These are phyloP conservation scores for Trichoderma virens DNA, from an alignment of 495 filamentous ascomycete genomes.

Conservation along the genomic window DNA sequence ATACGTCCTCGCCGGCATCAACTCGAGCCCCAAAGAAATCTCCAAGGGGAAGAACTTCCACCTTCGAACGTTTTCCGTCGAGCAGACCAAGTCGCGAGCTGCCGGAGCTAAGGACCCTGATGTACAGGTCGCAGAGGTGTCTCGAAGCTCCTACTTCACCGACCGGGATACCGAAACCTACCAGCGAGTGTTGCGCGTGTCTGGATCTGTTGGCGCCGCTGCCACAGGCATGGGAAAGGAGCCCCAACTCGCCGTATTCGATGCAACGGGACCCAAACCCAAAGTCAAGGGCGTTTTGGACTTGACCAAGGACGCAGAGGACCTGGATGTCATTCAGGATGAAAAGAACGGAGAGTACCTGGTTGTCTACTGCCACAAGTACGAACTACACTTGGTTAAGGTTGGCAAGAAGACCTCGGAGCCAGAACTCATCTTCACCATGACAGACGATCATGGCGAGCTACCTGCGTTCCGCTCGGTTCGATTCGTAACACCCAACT, in stretches of 20 bases:
- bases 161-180: conserved; percentile 60
- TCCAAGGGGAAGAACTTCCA: conserved; percentile 78
- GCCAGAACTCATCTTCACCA: conserved; percentile 53
- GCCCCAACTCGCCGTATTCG: conserved; percentile 71
- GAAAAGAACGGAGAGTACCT: conserved; percentile 40
- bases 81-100: conserved; percentile 32
- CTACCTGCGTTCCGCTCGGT: conserved; percentile 54
- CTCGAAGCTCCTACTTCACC: conserved; percentile 57
- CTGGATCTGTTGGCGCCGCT: conserved; percentile 61
- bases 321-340: conserved; percentile 66
- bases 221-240: conserved; percentile 65
- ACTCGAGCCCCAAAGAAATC: conserved; percentile 65
- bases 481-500: conserved; percentile 71
- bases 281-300: conserved; percentile 60
- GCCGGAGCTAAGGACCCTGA: conserved; percentile 29
- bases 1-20: conserved; percentile 73
- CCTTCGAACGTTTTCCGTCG: conserved; percentile 68
- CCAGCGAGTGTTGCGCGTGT: conserved; percentile 69
- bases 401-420: conserved; percentile 43
- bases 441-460: conserved; percentile 46
- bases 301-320: conserved; percentile 66
- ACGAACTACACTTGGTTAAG: conserved; percentile 56
- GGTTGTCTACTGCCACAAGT: conserved; percentile 72
- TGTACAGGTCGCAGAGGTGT: conserved; percentile 44
- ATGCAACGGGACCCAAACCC: conserved; percentile 40